Percentiles rank a stretch among this genome's conserved stretches.
Conservation (phyloP, 2,329 filamentous ascomycete species). For the Fusarium sublunatum region DNA sequence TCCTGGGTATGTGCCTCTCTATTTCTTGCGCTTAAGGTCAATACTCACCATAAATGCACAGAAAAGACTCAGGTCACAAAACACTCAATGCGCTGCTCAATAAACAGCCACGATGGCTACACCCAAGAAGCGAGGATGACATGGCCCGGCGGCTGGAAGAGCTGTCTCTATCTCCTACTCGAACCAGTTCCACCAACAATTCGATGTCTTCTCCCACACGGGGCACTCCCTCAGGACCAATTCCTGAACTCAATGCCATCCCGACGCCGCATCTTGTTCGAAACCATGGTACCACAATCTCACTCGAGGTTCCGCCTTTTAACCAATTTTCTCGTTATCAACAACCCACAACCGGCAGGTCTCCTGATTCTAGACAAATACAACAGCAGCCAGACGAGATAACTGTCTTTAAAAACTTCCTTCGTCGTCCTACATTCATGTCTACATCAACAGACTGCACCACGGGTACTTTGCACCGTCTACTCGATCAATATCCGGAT, state of each 20-base stretch:
- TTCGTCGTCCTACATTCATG: conserved; percentile 52
- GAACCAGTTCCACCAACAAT: conserved; percentile 37
- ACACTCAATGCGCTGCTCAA: conserved; percentile 67
- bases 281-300: conserved; percentile 16
- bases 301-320: conserved; percentile 40
- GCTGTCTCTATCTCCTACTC: conserved; percentile 54
- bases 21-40: neutral
- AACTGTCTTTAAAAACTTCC: conserved; percentile 43
- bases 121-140: conserved; percentile 62
- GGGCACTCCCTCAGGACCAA: conserved; percentile 21
- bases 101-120: conserved; percentile 68
- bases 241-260: conserved; percentile 29
- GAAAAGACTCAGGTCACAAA: conserved; percentile 69
- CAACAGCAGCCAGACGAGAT: conserved; percentile 25
- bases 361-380: neutral
- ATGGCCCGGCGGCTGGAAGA: conserved; percentile 63
- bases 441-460: conserved; percentile 55
- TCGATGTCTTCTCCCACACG: conserved; percentile 30
- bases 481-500: conserved; percentile 49
- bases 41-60: conserved; percentile 42
- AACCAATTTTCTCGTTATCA: conserved; percentile 30
- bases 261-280: conserved; percentile 30
- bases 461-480: conserved; percentile 50
- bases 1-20: conserved; percentile 56
- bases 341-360: neutral